Evolutionary conservation across 192 early-diverging fungal genomes (phyloP).

Genomic region (Podila epicladia): DNA sequence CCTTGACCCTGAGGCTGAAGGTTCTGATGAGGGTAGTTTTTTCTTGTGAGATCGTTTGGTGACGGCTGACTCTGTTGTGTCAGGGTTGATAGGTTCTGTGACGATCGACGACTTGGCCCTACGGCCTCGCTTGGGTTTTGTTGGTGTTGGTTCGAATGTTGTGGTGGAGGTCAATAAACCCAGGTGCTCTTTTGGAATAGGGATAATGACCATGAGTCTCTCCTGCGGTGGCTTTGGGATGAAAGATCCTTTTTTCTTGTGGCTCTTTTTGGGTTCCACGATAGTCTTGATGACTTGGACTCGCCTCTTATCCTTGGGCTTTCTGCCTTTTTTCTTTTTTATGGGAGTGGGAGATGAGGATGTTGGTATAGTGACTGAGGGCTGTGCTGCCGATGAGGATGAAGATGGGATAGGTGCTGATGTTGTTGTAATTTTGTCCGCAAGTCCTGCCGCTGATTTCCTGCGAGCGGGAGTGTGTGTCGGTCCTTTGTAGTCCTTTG

Average conservation of each 20-base stretch:
- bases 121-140: slow-evolving; percentile 8
- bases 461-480: slow-evolving; percentile 14
- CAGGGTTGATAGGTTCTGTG: neutral
- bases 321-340: slow-evolving; percentile 11
- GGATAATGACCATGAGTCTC: slow-evolving; percentile 37
- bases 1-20: neutral
- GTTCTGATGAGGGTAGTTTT: neutral
- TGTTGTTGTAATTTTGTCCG: slow-evolving; percentile 8
- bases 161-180: neutral
- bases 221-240: neutral
- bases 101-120: slow-evolving; percentile 1
- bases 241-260: neutral
- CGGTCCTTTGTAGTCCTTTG: slow-evolving; percentile 32
- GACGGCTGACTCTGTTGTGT: neutral
- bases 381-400: neutral
- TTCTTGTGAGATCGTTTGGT: slow-evolving; percentile 36
- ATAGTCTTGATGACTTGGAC: slow-evolving; percentile 10
- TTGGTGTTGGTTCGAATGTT: neutral
- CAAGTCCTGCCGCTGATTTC: slow-evolving; percentile 12
- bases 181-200: slow-evolving; percentile 21
- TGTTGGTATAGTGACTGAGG: neutral
- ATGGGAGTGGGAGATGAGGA: neutral
- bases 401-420: neutral
- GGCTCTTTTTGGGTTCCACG: slow-evolving; percentile 1
- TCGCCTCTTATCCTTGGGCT: slow-evolving; percentile 12